These are phyloP conservation scores for Luzula sylvatica DNA, from an alignment of 176 grass and related monocot genomes.

Conservation along the genomic window DNA sequence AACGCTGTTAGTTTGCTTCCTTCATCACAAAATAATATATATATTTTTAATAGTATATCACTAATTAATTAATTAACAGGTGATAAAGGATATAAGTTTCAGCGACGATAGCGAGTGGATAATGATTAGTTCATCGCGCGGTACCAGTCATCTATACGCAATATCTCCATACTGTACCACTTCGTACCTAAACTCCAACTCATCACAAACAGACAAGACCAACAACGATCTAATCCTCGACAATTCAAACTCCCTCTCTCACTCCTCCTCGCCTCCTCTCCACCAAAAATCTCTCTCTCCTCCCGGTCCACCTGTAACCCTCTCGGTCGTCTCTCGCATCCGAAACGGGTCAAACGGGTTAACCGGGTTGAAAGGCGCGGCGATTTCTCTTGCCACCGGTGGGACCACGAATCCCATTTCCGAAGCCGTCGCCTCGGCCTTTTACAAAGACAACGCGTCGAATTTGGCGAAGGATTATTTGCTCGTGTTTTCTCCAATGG, in stretches of 20 bases:
- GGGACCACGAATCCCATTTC: slow-evolving; percentile 21
- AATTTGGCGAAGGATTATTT: slow-evolving; percentile 48
- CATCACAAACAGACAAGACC: slow-evolving; percentile 16
- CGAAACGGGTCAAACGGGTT: slow-evolving; percentile 68
- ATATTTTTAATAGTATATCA: slow-evolving; percentile 8
- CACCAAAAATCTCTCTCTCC: slow-evolving; percentile 46
- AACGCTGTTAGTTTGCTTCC: slow-evolving; percentile 49
- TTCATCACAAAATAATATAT: too few relatives aligned
- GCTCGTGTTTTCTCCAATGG: slow-evolving; percentile 78
- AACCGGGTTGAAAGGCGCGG: slow-evolving; percentile 57
- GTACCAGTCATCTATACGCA: slow-evolving; percentile 81
- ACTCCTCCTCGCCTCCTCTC: slow-evolving; percentile 40
- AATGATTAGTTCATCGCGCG: slow-evolving; percentile 94
- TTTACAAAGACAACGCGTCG: slow-evolving; percentile 60
- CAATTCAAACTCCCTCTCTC: not conserved
- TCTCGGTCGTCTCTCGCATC: slow-evolving; percentile 88
- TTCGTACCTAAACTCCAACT: slow-evolving; percentile 30
- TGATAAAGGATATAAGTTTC: slow-evolving; percentile 98
- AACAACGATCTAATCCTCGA: slow-evolving; percentile 28
- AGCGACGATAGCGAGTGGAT: slow-evolving; percentile 97
- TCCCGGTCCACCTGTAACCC: slow-evolving; percentile 46
- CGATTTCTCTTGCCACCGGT: slow-evolving; percentile 33
- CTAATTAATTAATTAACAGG: slow-evolving; percentile 22
- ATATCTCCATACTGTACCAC: slow-evolving; percentile 67
- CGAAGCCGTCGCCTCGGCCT: slow-evolving; percentile 59